Conservation (phyloP, 2,329 filamentous ascomycete genomes). For the Colletotrichum nymphaeae region DNA sequence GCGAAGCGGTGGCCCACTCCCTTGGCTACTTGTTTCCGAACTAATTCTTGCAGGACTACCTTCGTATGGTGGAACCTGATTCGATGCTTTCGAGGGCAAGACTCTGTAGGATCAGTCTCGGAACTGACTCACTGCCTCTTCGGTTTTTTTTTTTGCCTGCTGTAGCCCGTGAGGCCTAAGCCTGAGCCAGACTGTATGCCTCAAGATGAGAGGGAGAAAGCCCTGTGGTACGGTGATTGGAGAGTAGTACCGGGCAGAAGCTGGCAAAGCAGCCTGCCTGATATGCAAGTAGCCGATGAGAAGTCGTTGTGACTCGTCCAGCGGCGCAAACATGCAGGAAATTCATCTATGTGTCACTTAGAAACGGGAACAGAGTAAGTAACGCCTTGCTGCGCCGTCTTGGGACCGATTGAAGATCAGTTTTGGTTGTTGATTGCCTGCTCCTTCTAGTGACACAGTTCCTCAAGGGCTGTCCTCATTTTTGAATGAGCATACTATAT, state of each 20-base stretch:
- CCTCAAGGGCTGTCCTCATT: background rate
- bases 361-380: background rate
- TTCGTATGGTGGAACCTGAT: background rate
- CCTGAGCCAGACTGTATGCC: background rate
- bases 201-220: background rate
- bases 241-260: background rate
- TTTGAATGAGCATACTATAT: conserved; percentile 1
- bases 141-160: background rate
- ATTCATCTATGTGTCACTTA: conserved; percentile 8
- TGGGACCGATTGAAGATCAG: background rate
- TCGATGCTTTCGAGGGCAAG: background rate
- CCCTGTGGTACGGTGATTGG: background rate
- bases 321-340: conserved; percentile 19
- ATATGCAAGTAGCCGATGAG: background rate
- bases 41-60: background rate
- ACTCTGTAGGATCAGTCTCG: background rate
- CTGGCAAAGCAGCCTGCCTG: background rate
- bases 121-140: background rate
- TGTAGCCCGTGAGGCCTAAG: background rate
- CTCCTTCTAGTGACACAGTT: background rate
- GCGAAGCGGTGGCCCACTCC: background rate
- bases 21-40: background rate
- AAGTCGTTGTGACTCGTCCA: background rate
- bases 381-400: conserved; percentile 6
- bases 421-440: background rate